phyloP scores from a whole-genome alignment of 768 basidiomycete genomes.

The Infundibulicybe gibba region DNA sequence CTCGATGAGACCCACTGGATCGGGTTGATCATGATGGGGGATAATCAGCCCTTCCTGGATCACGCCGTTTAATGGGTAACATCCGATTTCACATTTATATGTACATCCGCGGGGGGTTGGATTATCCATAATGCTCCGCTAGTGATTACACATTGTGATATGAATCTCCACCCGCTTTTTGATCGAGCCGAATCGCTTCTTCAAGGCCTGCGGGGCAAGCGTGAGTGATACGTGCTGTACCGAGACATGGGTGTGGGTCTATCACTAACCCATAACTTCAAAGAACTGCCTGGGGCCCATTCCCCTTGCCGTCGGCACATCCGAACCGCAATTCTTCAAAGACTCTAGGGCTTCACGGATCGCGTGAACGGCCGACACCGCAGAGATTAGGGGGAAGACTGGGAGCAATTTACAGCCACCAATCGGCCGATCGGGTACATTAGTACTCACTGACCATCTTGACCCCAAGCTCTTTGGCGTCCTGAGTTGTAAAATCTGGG shows the following conservation, averaged over 20 bases:
- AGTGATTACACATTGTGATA: too few species aligned
- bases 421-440: neutral
- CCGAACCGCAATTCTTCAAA: constrained; percentile 47
- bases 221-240: neutral
- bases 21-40: too few species aligned
- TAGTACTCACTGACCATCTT: constrained; percentile 32
- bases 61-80: too few species aligned
- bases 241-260: neutral
- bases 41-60: too few species aligned
- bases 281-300: constrained; percentile 53
- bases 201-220: constrained; percentile 13
- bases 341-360: constrained; percentile 44
- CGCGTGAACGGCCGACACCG: constrained; percentile 27
- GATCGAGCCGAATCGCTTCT: constrained; percentile 16
- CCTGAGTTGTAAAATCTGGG: constrained; percentile 43
- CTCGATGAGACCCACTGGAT: too few species aligned
- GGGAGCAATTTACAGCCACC: constrained; percentile 1
- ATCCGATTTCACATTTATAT: too few species aligned
- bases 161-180: too few species aligned
- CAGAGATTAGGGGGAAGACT: constrained; percentile 47
- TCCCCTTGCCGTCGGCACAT: constrained; percentile 30
- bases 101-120: too few species aligned
- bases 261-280: constrained; percentile 39
- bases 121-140: too few species aligned
- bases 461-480: constrained; percentile 41